Percentiles rank a stretch among this genome's conserved stretches.
Evolutionary conservation across 768 basidiomycete genomes (phyloP).

Genomic region (Cystobasidium ongulense): DNA sequence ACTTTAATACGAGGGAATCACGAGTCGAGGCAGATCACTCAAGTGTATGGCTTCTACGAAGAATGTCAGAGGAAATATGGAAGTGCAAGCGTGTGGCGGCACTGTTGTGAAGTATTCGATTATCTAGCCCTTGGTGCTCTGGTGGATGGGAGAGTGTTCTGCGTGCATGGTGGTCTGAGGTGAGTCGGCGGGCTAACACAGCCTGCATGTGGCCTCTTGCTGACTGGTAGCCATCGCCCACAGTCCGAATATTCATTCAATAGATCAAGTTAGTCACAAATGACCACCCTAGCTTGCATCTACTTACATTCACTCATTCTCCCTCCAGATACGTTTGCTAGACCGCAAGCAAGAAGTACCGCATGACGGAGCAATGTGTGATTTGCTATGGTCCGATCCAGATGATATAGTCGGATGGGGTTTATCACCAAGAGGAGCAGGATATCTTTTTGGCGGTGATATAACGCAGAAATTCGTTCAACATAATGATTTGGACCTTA

Average conservation of each 20-base stretch:
- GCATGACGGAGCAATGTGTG: constrained; percentile 99
- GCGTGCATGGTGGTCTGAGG: constrained; percentile 87
- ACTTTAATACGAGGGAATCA: constrained; percentile 98
- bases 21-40: constrained; percentile 98
- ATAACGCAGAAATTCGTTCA: constrained; percentile 99
- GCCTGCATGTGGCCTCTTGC: not conserved
- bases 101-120: constrained; percentile 99
- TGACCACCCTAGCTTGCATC: not conserved
- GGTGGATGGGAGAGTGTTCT: constrained; percentile 93
- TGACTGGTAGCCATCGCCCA: not conserved
- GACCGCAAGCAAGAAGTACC: constrained; percentile 99
- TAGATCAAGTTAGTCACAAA: not conserved
- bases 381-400: constrained; percentile 97
- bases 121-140: constrained; percentile 89
- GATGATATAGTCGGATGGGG: constrained; percentile 99
- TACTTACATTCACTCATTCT: constrained; percentile 90
- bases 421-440: constrained; percentile 94
- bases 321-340: constrained; percentile 94
- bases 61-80: constrained; percentile 99
- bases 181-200: constrained; percentile 39
- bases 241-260: not conserved
- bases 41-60: constrained; percentile 99
- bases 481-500: constrained; percentile 92
- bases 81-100: constrained; percentile 98
- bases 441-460: constrained; percentile 98